Evolutionary conservation across 305 asterid species (phyloP).

Genomic region (Rubia balearica): DNA sequence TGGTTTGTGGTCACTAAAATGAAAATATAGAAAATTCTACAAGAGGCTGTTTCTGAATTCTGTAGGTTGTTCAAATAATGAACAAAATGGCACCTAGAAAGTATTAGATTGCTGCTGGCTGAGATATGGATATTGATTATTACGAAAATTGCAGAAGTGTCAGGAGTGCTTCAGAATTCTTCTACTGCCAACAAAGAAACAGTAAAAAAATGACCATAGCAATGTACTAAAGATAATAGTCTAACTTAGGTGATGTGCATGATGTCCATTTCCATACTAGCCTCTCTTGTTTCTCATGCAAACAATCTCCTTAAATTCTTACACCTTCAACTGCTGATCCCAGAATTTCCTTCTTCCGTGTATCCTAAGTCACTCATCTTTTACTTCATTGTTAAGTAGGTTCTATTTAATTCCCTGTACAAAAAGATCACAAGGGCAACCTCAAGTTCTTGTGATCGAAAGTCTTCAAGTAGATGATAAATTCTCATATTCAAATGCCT

Average conservation of each 20-base stretch:
- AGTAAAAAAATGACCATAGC: background rate
- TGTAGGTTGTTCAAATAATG: too few species aligned
- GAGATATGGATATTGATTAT: background rate
- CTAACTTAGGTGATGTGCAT: background rate
- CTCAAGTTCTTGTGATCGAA: background rate
- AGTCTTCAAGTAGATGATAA: background rate
- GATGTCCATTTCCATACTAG: background rate
- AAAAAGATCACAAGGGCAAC: background rate
- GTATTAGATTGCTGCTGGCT: background rate
- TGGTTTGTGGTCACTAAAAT: background rate
- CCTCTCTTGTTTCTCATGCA: background rate
- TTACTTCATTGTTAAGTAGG: background rate
- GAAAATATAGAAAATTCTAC: background rate
- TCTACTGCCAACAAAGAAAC: background rate
- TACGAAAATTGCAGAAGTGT: slow-evolving; percentile 2
- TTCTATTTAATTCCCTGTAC: background rate
- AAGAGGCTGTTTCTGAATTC: too few species aligned
- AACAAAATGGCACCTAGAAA: background rate
- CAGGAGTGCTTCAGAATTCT: background rate
- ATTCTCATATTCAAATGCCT: too few species aligned
- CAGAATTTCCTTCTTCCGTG: background rate
- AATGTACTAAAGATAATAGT: background rate
- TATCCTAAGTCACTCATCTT: background rate
- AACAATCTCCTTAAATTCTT: background rate
- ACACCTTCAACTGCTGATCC: background rate